Evolutionary conservation across 768 basidiomycete genomes (phyloP).

Genomic region (Suillus subalutaceus): DNA sequence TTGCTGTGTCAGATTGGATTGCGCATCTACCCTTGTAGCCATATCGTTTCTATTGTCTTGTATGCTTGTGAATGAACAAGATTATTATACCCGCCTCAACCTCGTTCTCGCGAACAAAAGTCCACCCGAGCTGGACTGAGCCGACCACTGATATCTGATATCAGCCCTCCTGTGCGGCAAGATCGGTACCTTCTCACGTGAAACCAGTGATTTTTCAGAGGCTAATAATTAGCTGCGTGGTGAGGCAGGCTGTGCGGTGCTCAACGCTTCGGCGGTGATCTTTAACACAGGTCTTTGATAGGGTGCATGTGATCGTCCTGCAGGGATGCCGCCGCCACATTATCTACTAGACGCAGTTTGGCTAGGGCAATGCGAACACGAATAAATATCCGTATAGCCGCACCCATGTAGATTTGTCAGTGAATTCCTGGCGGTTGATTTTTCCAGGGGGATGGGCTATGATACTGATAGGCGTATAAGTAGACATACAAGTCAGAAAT

Average conservation of each 20-base stretch:
- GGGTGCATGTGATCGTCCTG: neutral
- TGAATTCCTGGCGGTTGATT: neutral
- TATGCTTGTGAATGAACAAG: constrained; percentile 1
- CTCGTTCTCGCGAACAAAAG: neutral
- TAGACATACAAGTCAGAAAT: neutral
- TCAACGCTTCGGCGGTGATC: neutral
- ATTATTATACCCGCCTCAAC: neutral
- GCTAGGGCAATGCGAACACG: neutral
- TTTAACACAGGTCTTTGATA: neutral
- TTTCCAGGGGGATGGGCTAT: neutral
- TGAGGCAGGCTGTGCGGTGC: neutral
- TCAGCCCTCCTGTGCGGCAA: neutral
- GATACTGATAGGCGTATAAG: neutral
- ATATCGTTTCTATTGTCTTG: neutral
- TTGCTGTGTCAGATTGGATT: neutral
- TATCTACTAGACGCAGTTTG: neutral
- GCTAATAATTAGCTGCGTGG: neutral
- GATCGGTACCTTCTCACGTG: neutral
- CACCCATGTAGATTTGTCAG: neutral
- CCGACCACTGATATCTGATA: neutral
- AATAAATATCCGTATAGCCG: neutral
- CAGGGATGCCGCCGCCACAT: neutral
- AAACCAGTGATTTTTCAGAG: no score
- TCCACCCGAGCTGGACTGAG: neutral
- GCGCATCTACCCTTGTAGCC: neutral